phyloP scores from a whole-genome alignment of 306 rosid species.

The Cucurbita moschata region DNA sequence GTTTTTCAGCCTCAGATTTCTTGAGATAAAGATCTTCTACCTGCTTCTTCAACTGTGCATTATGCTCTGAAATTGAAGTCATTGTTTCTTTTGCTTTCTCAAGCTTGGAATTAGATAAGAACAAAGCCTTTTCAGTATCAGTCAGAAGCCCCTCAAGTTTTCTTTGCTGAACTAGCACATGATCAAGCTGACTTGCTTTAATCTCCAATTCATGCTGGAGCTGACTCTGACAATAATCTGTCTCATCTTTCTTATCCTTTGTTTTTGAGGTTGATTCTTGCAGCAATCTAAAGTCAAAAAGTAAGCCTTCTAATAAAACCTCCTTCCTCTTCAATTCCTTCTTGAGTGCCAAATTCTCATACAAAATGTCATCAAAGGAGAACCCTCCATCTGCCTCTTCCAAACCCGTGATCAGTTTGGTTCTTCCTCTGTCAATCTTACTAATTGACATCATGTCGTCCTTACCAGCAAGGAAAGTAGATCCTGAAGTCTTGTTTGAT shows the following conservation, averaged over 20 bases:
- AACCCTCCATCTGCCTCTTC: constrained; percentile 24
- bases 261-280: constrained; percentile 79
- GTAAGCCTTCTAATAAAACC: constrained; percentile 67
- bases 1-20: constrained; percentile 45
- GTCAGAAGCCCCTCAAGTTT: constrained; percentile 46
- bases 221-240: constrained; percentile 39
- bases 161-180: constrained; percentile 29
- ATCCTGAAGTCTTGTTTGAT: constrained; percentile 11
- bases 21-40: constrained; percentile 41
- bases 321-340: constrained; percentile 65
- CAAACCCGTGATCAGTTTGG: constrained; percentile 14
- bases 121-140: constrained; percentile 46
- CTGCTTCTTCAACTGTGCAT: constrained; percentile 46
- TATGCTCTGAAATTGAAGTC: constrained; percentile 35
- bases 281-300: constrained; percentile 75
- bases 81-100: constrained; percentile 43
- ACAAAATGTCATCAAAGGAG: constrained; percentile 18
- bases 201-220: constrained; percentile 49
- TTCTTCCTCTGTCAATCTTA: constrained; percentile 15
- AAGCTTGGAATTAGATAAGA: constrained; percentile 47
- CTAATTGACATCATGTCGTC: constrained; percentile 10
- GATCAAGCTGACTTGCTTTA: constrained; percentile 51
- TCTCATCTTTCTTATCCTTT: constrained; percentile 62
- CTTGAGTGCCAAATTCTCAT: constrained; percentile 45
- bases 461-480: constrained; percentile 14